phyloP scores from a whole-genome alignment of 2,329 filamentous ascomycete species.

The Metarhizium humberi region DNA sequence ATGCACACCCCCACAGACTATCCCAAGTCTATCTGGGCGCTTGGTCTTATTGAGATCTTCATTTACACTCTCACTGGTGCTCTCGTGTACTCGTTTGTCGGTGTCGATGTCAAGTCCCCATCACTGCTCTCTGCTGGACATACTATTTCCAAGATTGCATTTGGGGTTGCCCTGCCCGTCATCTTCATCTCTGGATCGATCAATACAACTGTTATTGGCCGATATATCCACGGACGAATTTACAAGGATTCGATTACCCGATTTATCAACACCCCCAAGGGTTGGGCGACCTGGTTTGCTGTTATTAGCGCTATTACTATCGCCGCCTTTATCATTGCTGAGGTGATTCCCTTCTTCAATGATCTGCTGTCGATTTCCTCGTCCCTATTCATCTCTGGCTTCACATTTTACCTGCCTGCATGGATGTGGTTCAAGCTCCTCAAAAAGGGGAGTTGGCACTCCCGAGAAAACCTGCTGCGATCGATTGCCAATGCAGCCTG shows the following conservation, averaged over 20 bases:
- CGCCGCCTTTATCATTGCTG: slow-evolving; percentile 59
- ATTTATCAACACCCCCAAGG: slow-evolving; percentile 38
- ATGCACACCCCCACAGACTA: slow-evolving; percentile 40
- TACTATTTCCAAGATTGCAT: slow-evolving; percentile 55
- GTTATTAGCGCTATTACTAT: slow-evolving; percentile 50
- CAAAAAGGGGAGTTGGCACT: slow-evolving; percentile 15
- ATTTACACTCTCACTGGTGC: slow-evolving; percentile 60
- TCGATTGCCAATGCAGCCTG: slow-evolving; percentile 14
- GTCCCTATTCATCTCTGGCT: slow-evolving; percentile 36
- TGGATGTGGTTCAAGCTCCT: slow-evolving; percentile 31
- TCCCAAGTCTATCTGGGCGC: slow-evolving; percentile 47
- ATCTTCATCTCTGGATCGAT: slow-evolving; percentile 69
- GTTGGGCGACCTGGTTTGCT: slow-evolving; percentile 45
- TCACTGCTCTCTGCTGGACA: slow-evolving; percentile 56
- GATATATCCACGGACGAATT: slow-evolving; percentile 37
- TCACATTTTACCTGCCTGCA: slow-evolving; percentile 26
- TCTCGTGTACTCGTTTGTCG: slow-evolving; percentile 62
- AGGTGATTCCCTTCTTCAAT: slow-evolving; percentile 63
- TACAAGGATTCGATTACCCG: slow-evolving; percentile 33
- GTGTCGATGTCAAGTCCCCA: slow-evolving; percentile 52
- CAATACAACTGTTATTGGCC: slow-evolving; percentile 41
- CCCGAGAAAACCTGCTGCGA: slow-evolving; percentile 16
- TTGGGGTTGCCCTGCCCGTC: slow-evolving; percentile 60
- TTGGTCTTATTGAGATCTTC: slow-evolving; percentile 51
- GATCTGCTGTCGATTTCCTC: slow-evolving; percentile 47